A percentile compares a stretch with the other conserved stretches of the same genome.
phyloP scores from a whole-genome alignment of 2,329 filamentous ascomycete species.

The Xylariaceae sp. region DNA sequence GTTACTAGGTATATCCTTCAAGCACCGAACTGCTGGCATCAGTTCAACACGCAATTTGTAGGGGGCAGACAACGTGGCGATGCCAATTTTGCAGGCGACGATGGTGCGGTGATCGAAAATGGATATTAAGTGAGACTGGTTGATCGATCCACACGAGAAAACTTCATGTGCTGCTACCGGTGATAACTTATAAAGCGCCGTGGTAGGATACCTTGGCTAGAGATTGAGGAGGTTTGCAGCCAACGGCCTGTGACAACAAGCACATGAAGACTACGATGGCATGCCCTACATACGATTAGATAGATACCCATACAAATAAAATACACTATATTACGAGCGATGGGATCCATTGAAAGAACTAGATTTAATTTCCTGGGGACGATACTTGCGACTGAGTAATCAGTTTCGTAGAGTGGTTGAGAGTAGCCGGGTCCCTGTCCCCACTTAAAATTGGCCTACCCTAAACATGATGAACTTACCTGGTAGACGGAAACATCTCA shows the following conservation, averaged over 20 bases:
- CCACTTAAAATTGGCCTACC: slow-evolving; percentile 12
- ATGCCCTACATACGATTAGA: slow-evolving; percentile 10
- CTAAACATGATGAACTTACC: no score
- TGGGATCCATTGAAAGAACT: not conserved
- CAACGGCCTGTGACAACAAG: not conserved
- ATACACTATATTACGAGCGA: not conserved
- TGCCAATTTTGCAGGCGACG: slow-evolving; percentile 29
- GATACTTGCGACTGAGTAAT: no score
- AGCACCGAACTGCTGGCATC: slow-evolving; percentile 77
- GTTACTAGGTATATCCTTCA: slow-evolving; percentile 69
- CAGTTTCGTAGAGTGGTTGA: no score
- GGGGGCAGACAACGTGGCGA: slow-evolving; percentile 35
- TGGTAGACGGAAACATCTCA: no score
- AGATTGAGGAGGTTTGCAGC: not conserved
- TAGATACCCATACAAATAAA: slow-evolving; percentile 23
- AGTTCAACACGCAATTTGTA: slow-evolving; percentile 55
- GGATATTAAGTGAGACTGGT: not conserved
- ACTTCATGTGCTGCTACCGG: no score
- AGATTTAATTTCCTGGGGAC: no score
- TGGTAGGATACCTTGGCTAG: no score
- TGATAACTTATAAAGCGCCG: no score
- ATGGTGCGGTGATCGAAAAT: slow-evolving; percentile 21
- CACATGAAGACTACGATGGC: slow-evolving; percentile 4
- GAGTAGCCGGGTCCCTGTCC: no score
- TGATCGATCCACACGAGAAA: not conserved